phyloP scores from a whole-genome alignment of 2,329 filamentous ascomycete species.

The Tolypocladium paradoxum region DNA sequence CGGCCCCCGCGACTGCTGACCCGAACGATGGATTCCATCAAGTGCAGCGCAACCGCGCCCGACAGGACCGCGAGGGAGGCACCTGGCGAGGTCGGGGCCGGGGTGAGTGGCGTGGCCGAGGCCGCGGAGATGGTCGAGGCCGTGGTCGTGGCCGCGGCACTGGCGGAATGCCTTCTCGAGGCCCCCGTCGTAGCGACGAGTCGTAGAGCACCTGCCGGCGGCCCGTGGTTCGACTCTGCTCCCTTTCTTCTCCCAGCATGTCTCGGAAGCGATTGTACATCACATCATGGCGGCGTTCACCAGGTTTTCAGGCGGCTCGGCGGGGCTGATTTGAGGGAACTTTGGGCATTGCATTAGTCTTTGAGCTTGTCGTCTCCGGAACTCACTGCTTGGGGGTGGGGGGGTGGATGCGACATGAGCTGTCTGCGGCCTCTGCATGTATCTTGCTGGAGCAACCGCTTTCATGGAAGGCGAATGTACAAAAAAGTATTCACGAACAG shows the following conservation, averaged over 20 bases:
- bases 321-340: conserved; percentile 11
- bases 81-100: conserved; percentile 32
- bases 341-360: conserved; percentile 18
- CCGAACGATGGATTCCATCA: conserved; percentile 61
- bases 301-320: conserved; percentile 14
- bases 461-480: neutral
- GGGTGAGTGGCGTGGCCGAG: conserved; percentile 40
- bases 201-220: conserved; percentile 19
- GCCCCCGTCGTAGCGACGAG: conserved; percentile 28
- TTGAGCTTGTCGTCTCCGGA: neutral
- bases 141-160: conserved; percentile 29
- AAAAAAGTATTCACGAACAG: conserved; percentile 1
- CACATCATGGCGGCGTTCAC: conserved; percentile 29
- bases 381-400: neutral
- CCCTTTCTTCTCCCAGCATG: conserved; percentile 18
- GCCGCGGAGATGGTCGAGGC: conserved; percentile 36
- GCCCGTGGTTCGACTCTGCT: conserved; percentile 14
- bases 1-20: conserved; percentile 29
- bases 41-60: conserved; percentile 51
- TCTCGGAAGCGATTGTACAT: conserved; percentile 26
- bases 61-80: conserved; percentile 40
- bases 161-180: conserved; percentile 23
- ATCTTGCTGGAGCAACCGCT: neutral
- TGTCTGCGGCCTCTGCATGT: neutral
- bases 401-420: neutral